Conservation (phyloP, 768 basidiomycete species). For the Clitopilus hobsonii region DNA sequence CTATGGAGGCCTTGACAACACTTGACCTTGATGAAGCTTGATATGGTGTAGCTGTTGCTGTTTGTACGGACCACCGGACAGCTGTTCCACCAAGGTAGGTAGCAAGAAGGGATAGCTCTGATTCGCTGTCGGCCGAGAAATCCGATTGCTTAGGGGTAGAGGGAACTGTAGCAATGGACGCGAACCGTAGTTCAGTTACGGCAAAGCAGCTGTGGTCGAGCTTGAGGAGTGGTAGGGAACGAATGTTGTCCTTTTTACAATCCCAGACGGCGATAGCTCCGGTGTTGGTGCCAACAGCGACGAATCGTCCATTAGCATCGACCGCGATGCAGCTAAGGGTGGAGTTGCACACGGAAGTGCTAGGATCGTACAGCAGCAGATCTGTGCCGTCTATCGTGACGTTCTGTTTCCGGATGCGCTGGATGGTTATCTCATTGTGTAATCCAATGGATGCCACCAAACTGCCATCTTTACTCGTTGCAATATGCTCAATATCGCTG, state of each 20-base stretch:
- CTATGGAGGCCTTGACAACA: slow-evolving; percentile 44
- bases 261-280: slow-evolving; percentile 65
- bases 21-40: slow-evolving; percentile 36
- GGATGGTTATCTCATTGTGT: slow-evolving; percentile 73
- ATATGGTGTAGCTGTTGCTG: slow-evolving; percentile 21
- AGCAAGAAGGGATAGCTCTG: slow-evolving; percentile 30
- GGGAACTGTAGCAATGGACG: slow-evolving; percentile 10
- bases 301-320: slow-evolving; percentile 53
- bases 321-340: slow-evolving; percentile 60
- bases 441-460: slow-evolving; percentile 68
- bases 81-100: slow-evolving; percentile 59
- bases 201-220: slow-evolving; percentile 39
- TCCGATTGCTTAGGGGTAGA: slow-evolving; percentile 1
- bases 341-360: slow-evolving; percentile 41
- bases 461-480: slow-evolving; percentile 62
- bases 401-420: slow-evolving; percentile 32
- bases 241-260: slow-evolving; percentile 35
- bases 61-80: slow-evolving; percentile 46
- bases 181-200: slow-evolving; percentile 52
- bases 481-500: slow-evolving; percentile 80
- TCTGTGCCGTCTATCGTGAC: slow-evolving; percentile 19
- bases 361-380: slow-evolving; percentile 44
- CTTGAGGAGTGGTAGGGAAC: slow-evolving; percentile 34
- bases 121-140: background rate
- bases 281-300: slow-evolving; percentile 67